Evolutionary conservation across 2,329 filamentous ascomycete genomes (phyloP).

Genomic region (Botrytis tulipae): DNA sequence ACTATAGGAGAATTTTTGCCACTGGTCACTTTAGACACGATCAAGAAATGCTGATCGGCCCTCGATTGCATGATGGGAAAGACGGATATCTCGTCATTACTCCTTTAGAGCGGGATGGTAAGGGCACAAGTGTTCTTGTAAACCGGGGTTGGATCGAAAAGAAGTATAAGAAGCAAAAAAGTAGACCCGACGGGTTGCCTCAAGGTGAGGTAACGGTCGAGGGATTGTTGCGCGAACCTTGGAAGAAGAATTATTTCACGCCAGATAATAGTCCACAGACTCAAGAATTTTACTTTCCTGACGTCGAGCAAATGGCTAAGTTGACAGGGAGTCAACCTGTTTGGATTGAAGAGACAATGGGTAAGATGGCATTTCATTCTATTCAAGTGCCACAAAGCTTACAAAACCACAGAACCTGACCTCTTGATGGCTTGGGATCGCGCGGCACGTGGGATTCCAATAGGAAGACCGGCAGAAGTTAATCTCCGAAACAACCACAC

Average conservation of each 20-base stretch:
- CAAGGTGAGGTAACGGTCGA: conserved; percentile 72
- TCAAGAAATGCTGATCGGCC: conserved; percentile 93
- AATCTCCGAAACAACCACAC: conserved; percentile 95
- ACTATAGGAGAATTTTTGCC: conserved; percentile 81
- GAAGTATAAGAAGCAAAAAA: conserved; percentile 63
- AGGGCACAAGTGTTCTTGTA: conserved; percentile 72
- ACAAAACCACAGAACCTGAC: conserved; percentile 62
- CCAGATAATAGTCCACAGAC: conserved; percentile 82
- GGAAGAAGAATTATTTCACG: conserved; percentile 98
- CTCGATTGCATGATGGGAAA: conserved; percentile 82
- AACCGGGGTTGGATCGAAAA: conserved; percentile 91
- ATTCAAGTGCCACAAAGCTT: not conserved
- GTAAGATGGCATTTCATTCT: conserved; percentile 48
- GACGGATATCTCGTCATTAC: conserved; percentile 92
- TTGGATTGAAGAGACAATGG: conserved; percentile 95
- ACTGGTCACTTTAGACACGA: conserved; percentile 77
- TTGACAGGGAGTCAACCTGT: conserved; percentile 80
- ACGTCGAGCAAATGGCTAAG: conserved; percentile 86
- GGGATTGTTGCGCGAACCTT: conserved; percentile 82
- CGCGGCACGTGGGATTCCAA: conserved; percentile 78
- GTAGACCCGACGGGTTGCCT: conserved; percentile 64
- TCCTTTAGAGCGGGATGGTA: conserved; percentile 71
- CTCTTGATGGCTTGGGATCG: conserved; percentile 73
- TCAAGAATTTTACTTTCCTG: conserved; percentile 91
- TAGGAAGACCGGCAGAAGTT: conserved; percentile 83